A percentile compares a stretch with the other conserved stretches of the same genome.
phyloP scores from a whole-genome alignment of 352 stramenopile genomes.

The Blastocystis sp. region DNA sequence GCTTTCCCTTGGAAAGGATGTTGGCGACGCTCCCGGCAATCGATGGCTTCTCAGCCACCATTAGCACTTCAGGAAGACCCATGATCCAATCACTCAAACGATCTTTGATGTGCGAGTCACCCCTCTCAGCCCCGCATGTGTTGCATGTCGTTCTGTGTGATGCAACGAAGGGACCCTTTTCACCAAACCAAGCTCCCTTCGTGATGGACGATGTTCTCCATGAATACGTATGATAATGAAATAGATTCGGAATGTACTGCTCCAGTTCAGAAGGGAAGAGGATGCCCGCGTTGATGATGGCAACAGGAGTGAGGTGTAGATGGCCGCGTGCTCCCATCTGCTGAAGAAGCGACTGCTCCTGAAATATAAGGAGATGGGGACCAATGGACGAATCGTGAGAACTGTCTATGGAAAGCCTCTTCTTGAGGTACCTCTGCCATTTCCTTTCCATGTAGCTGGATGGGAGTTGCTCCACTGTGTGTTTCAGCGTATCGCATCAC shows the following conservation, averaged over 20 bases:
- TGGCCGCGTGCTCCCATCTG: slow-evolving; percentile 16
- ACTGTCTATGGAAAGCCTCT: slow-evolving; percentile 42
- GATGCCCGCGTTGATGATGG: slow-evolving; percentile 4
- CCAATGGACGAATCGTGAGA: background rate
- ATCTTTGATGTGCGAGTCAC: background rate
- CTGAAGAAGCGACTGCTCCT: slow-evolving; percentile 10
- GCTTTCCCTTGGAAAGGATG: slow-evolving; percentile 71
- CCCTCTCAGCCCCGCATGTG: background rate
- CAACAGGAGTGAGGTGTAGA: background rate
- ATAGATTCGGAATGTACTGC: too few relatives aligned
- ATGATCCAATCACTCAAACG: background rate
- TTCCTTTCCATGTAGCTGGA: background rate
- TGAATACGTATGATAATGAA: too few relatives aligned
- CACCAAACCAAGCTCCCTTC: too few relatives aligned
- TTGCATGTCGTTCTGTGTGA: background rate
- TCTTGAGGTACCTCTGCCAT: background rate
- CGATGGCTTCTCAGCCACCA: slow-evolving; percentile 79
- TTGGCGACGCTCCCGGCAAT: slow-evolving; percentile 76
- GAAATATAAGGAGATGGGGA: background rate
- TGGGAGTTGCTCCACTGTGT: background rate
- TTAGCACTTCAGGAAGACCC: slow-evolving; percentile 73
- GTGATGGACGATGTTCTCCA: too few relatives aligned
- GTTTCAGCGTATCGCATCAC: slow-evolving; percentile 47
- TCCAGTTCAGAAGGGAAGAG: background rate
- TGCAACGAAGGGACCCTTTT: too few relatives aligned